Evolutionary conservation across 768 basidiomycete species (phyloP).

Genomic region (Baorangia bicolor): DNA sequence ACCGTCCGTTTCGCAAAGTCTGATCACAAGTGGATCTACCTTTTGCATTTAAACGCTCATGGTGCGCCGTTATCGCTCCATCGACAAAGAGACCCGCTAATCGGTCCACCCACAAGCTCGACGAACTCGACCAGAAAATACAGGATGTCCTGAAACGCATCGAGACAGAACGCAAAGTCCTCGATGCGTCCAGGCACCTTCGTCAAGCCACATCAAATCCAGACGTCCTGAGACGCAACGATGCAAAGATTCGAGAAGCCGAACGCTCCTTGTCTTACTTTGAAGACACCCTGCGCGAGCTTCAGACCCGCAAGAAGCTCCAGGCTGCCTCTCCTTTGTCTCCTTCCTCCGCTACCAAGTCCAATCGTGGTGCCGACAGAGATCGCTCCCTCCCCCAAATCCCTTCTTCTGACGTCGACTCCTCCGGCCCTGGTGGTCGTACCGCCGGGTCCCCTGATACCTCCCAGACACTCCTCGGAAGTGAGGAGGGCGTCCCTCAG

Average conservation of each 20-base stretch:
- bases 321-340: slow-evolving; percentile 43
- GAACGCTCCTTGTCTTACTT: slow-evolving; percentile 85
- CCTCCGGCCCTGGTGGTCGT: slow-evolving; percentile 29
- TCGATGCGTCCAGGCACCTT: slow-evolving; percentile 79
- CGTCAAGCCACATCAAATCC: slow-evolving; percentile 82
- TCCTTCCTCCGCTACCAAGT: slow-evolving; percentile 17
- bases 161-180: slow-evolving; percentile 88
- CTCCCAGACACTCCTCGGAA: slow-evolving; percentile 40
- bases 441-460: slow-evolving; percentile 39
- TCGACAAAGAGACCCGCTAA: slow-evolving; percentile 5
- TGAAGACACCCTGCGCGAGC: slow-evolving; percentile 78
- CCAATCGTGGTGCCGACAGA: slow-evolving; percentile 25
- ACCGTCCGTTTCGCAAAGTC: too few relatives aligned
- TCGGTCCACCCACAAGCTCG: slow-evolving; percentile 22
- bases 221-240: slow-evolving; percentile 79
- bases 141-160: slow-evolving; percentile 88
- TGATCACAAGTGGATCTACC: slow-evolving; percentile 18
- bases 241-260: slow-evolving; percentile 84
- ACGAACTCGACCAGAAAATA: slow-evolving; percentile 90
- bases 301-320: slow-evolving; percentile 73
- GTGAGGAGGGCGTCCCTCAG: slow-evolving; percentile 43
- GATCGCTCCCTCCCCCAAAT: slow-evolving; percentile 42
- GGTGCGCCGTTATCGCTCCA: slow-evolving; percentile 24
- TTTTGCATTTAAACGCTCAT: slow-evolving; percentile 26
- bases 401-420: slow-evolving; percentile 52